Evolutionary conservation across 148 eudicot genomes (phyloP), one percentile per base, ranked within the genome.

Genomic region (Persicaria tinctoria): DNA sequence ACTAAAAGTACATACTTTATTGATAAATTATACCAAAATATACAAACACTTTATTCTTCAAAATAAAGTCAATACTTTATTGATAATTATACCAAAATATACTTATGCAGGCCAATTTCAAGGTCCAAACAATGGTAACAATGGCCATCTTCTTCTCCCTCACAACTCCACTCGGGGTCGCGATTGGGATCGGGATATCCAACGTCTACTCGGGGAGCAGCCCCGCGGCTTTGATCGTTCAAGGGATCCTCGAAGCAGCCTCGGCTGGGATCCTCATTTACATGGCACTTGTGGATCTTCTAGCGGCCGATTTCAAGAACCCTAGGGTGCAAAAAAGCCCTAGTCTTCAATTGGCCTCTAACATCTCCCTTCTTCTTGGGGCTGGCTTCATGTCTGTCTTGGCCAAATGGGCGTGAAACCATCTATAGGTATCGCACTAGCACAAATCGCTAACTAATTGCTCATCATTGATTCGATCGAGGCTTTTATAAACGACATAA

Each of bases 71-170:
- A 23, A 38, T 9, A 41, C 14, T 45, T 45, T 32, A 32, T 32
- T 32, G 41, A 32, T 32, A 32, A 23, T 32, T 32, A 32, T 32
- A 32, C 3, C 41, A 12, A 57, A 20, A 32, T 32, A 32, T 32
- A 2, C 3, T 70, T 10, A 51, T 5, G 54, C 79, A 82, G 84
- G 84, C 80, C 0, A 69, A 79, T 48, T 82, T 79, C 55, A 59
- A 70, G 16, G 0, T 83, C 8, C 77, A 56, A 74, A 27, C 79
- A 17, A 82, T 73, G 60, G 75, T 75, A 2, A 76, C 74, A 51
- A 77, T 83, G 85, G 85, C 78, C 11, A 55, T 74, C 63, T 83
- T 83, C 78, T 83, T 83, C 85, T 79, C 85, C 2, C 70, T 75
- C n/a, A 83, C 85, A 16, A 83, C 85, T 0, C 80, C 85, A 14